Percentiles rank a stretch among this genome's conserved stretches.
Evolutionary conservation across 345 rosid species (phyloP).

Genomic region (Heritiera littoralis): DNA sequence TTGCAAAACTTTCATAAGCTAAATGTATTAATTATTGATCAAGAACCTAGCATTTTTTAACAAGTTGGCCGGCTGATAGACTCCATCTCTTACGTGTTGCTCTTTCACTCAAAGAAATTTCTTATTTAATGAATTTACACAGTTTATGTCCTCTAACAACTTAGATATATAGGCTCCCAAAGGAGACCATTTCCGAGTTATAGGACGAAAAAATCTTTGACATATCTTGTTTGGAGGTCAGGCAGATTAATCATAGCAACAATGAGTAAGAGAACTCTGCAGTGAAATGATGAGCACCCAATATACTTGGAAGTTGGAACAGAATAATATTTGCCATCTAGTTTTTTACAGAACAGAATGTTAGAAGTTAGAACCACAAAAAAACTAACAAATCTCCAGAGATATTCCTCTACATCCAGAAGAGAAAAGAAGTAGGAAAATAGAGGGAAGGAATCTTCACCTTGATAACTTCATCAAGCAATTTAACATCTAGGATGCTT

Average conservation of each 20-base stretch:
- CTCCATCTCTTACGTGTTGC: not conserved
- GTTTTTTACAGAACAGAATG: not conserved
- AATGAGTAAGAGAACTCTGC: not conserved
- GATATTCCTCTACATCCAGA: slow-evolving; percentile 7
- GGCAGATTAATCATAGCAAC: not conserved
- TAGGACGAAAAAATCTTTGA: not conserved
- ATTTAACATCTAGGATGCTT: slow-evolving; percentile 69
- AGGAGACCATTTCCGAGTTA: not conserved
- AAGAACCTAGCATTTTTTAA: not conserved
- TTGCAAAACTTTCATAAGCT: not conserved
- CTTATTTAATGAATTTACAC: not conserved
- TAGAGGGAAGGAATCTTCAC: slow-evolving; percentile 11
- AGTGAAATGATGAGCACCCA: not conserved
- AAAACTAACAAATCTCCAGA: not conserved
- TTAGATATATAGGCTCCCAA: not conserved
- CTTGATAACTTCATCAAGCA: slow-evolving; percentile 69
- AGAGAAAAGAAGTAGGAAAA: not conserved
- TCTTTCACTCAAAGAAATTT: not conserved
- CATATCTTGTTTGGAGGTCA: not conserved
- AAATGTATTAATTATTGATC: not conserved
- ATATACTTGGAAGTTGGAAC: not conserved
- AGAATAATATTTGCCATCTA: not conserved
- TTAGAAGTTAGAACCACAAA: not conserved
- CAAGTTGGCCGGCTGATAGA: not conserved
- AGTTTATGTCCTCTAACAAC: not conserved